Conservation (phyloP, 2,329 filamentous ascomycete genomes). For the Thelonectria olida region DNA sequence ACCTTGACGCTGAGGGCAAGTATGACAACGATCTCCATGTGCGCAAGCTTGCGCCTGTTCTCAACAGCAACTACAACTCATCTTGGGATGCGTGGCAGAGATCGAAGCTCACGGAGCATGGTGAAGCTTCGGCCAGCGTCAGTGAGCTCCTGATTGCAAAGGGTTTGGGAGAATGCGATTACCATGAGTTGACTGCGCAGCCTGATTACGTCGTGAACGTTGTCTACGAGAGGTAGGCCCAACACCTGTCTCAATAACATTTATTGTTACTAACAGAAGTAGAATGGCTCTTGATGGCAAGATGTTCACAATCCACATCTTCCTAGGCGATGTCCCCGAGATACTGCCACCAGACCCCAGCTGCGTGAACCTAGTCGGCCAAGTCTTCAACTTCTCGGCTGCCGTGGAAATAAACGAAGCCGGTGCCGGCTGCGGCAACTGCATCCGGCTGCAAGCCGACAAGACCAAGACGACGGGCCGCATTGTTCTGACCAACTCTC, state of each 20-base stretch:
- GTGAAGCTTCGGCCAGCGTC: background rate
- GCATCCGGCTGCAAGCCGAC: background rate
- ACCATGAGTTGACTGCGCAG: background rate
- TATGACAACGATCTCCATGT: background rate
- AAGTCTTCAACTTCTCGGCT: background rate
- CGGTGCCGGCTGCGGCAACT: background rate
- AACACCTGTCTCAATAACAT: too few relatives aligned
- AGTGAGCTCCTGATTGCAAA: background rate
- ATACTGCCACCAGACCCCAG: background rate
- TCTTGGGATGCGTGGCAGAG: background rate
- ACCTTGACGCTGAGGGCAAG: background rate
- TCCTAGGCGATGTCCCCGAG: background rate
- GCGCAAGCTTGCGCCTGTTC: background rate
- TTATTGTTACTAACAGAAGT: background rate
- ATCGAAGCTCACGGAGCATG: background rate
- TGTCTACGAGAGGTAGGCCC: background rate
- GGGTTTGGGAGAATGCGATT: background rate
- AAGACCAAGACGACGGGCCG: background rate
- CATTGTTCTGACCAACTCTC: slow-evolving; percentile 5
- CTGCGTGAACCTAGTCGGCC: background rate
- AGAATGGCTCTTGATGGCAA: slow-evolving; percentile 1
- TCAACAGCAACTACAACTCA: background rate
- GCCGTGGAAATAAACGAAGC: background rate
- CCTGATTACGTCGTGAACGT: slow-evolving; percentile 4
- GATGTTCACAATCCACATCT: background rate